Base-by-base conservation (phyloP, 176 grass and related monocot genomes). In the Ampelocalamus luodianensis region DNA sequence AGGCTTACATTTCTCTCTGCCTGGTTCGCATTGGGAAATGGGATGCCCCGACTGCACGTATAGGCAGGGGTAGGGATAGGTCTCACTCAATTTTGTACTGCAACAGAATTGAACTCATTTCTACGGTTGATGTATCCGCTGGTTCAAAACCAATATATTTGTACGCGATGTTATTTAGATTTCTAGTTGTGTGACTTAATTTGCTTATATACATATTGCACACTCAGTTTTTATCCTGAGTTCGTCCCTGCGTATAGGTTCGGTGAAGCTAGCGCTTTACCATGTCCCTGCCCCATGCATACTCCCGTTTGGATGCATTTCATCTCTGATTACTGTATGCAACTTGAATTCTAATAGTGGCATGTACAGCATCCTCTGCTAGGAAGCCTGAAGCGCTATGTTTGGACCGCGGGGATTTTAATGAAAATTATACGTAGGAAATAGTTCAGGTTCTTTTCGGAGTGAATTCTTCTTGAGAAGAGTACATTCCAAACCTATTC, bases 21-120 rank as follows among this genome's bases (percentile, higher is more conserved):
- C 49, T 83, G 53, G 64, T 27, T n/a, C 3, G n/a, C 68, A 26
- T 74, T n/a, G 68, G 77, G 77, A 74, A 81, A 53, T 8, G 68
- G 56, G 59, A 39, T 64, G 48, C 62, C 12, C 13, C 10, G 23
- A 4, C 1, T 34, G 32, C 32, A 34, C 32, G 2, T 34, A 34
- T 3, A 34, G 1, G 3, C 32, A 34, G 29, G 29, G 29, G 1
- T 29, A 29, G 29, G 29, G 29, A 0, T 29, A 1, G 29, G 29
- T 0, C 29, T 29, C 29, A 29, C 29, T 29, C 1, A 29, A 29
- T 29, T 29, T 29, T 29, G 29, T 0, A 1, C 1, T 29, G 29
- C 29, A 1, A 1, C 1, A 29, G 29, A 1, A 29, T 1, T 34
- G 32, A 34, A 34, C 32, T 34, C 1, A 34, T 34, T 34, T 29